phyloP scores from a whole-genome alignment of 305 asterid genomes.

The Fraxinus xanthoxyloides region DNA sequence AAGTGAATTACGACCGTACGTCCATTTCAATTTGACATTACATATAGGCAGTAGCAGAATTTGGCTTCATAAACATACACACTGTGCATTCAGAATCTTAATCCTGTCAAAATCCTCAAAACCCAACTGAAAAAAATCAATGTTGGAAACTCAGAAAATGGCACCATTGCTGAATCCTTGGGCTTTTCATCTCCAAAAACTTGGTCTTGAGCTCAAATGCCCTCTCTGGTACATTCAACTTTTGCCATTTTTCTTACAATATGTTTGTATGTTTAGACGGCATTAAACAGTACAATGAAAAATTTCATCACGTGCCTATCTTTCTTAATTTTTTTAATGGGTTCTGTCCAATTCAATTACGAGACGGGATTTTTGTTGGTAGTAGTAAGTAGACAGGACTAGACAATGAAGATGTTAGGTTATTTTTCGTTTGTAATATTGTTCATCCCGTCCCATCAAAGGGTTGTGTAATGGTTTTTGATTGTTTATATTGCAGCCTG shows the following conservation, averaged over 20 bases:
- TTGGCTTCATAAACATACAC: not conserved
- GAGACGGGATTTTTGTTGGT: not conserved
- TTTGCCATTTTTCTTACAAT: not conserved
- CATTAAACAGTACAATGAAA: not conserved
- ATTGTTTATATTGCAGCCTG: constrained; percentile 42
- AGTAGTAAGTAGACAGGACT: not conserved
- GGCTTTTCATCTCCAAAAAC: constrained; percentile 70
- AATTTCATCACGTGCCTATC: not conserved
- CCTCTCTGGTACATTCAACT: constrained; percentile 54
- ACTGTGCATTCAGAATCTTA: not conserved
- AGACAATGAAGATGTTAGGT: not conserved
- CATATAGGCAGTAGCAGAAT: not conserved
- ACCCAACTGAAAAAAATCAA: constrained; percentile 10
- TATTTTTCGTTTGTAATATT: not conserved
- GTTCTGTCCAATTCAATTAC: not conserved
- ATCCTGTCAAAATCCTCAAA: not conserved
- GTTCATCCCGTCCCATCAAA: not conserved
- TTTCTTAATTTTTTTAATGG: not conserved
- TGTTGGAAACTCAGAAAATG: constrained; percentile 44
- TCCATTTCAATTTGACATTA: not conserved
- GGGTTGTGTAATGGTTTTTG: not conserved
- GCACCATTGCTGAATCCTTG: constrained; percentile 59
- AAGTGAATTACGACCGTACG: not conserved
- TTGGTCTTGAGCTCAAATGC: constrained; percentile 81
- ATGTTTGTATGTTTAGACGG: not conserved